These are phyloP conservation scores for Prunus persica DNA, from an alignment of 306 rosid genomes.

Conservation along the genomic window Prunus_persica_NCBIv2 NC_034015.1:17295501-17296000, in stretches of 20 bases:
- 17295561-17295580: constrained; percentile 12
- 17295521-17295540: constrained; percentile 71
- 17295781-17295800: background rate
- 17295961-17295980: constrained; percentile 6
- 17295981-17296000: background rate
- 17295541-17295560: constrained; percentile 23
- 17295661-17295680: background rate
- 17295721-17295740: background rate
- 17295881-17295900: constrained; percentile 64
- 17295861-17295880: constrained; percentile 89
- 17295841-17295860: constrained; percentile 94
- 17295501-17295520: constrained; percentile 88
- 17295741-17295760: background rate
- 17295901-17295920: constrained; percentile 69
- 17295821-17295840: constrained; percentile 61
- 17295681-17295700: background rate
- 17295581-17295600: constrained; percentile 16
- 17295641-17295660: background rate
- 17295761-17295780: background rate
- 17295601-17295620: background rate
- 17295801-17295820: constrained; percentile 48
- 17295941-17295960: background rate
- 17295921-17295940: constrained; percentile 36
- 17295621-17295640: background rate
- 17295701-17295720: background rate